Base-by-base conservation (phyloP, 768 basidiomycete genomes). In the Xerocomus spinulosus region DNA sequence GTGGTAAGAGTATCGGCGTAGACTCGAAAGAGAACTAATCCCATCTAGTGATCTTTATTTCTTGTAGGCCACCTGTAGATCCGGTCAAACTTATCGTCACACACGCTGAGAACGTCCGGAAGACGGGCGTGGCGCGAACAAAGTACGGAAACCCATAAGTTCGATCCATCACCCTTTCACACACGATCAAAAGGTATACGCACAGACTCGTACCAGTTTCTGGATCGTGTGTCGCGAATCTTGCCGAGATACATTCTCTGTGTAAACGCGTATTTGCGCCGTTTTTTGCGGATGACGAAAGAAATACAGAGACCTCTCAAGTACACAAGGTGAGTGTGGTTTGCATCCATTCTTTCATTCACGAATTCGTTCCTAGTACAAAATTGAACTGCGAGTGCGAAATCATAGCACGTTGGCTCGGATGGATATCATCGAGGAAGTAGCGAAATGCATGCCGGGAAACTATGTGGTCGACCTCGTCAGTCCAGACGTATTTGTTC, bases 61-160 rank as follows among this genome's bases (percentile, higher is more conserved):
- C 87, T 9, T 91, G 86, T 64, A 85, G 79, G 64, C 72, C 81
- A 1, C 89, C 89, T 0, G 73, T 90, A 20, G 82, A 92, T 60
- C 87, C 90, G 1, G 82, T 91, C 17, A 70, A 79, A 52, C 69
- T 92, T 15, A 79, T 88, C 23, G 59, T 76, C 17, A 78, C 77
- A 42, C 79, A 88, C 55, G 70, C 91, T 7, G 70, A 80, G 49
- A 79, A 78, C 46, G 77, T 91, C 2, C 66, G 80, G 49, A 67
- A 63, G 15, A 84, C 83, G 2, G 86, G 87, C 3, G 65, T 80
- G 5, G 77, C 83, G 3, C 74, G 75, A 35, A 89, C 87, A 34
- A 74, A 80, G 89, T 85, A 58, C 14, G 69, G 47, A 17, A 9
- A 2, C 21, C 9, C 5, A 14, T 20, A 20, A 18, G n/a, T 15